Base-by-base conservation (phyloP, 75 land plant genomes). In the Gnetum montanum region DNA sequence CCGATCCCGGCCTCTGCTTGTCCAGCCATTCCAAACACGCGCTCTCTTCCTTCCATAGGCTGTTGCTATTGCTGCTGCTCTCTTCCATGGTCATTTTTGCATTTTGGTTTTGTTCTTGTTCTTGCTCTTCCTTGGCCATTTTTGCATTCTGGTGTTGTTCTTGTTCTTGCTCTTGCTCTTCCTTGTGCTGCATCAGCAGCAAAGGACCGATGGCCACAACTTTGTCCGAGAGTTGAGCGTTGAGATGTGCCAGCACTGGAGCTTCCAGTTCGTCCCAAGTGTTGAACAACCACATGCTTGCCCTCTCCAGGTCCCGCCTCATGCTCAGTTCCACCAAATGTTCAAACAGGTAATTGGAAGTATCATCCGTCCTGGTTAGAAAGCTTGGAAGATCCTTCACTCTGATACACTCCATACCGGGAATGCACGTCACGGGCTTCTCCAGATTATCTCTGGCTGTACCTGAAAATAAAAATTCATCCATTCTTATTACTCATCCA, bases 11-110 rank as follows among this genome's bases (percentile, higher is more conserved):
- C 15, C 18, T 52, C 41, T 46, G 58, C 3, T 33, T 16, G 20
- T 63, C 63, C n/a, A 74, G 51, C 77, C 77, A 74, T 40, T 56
- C 29, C 19, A 68, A 35, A 35, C 77, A 74, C 8, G 15, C 37
- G 23, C 8, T 22, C 31, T 74, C 71, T 20, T 68, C 77, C 36
- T 58, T 68, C 72, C 71, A 74, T 20, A 74, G 41, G 47, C 31
- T 68, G 36, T 5, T 27, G 34, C 18, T 36, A 0, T 7, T 25
- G 12, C 25, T 19, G 3, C 22, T 13, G 6, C 6, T 3, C 24
- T 16, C 18, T 2, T 13, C 6, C 4, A 19, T 7, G 3, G 15
- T 25, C 13, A 26, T 20, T 13, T 6, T 31, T n/a, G 16, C 3
- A 6, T 5, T 22, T 4, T 4, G 58, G 3, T 26, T 27, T 6